Percentiles rank a stretch among this genome's conserved stretches.
Conservation (phyloP, 768 basidiomycete genomes). For the Leccinum boreale region DNA sequence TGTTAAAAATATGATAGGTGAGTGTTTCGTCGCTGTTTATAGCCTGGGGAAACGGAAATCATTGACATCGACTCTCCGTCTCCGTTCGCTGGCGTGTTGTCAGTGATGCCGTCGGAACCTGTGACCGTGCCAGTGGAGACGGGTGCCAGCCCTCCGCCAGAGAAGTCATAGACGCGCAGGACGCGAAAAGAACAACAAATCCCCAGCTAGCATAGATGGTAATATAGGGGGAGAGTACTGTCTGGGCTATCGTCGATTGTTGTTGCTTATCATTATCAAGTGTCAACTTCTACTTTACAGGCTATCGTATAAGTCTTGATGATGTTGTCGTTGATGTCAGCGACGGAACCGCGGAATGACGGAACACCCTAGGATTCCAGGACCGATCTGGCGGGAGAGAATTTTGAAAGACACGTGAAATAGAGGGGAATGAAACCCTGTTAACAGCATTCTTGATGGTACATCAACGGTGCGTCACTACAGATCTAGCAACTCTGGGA, state of each 20-base stretch:
- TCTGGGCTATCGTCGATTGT: background rate
- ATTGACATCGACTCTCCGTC: background rate
- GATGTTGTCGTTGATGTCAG: background rate
- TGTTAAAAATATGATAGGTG: conserved; percentile 59
- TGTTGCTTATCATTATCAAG: conserved; percentile 16
- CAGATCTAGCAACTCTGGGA: background rate
- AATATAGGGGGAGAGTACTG: background rate
- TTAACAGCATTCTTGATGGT: background rate
- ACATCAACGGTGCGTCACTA: background rate
- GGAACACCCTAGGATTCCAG: conserved; percentile 4
- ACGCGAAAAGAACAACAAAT: background rate
- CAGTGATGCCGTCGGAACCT: conserved; percentile 23
- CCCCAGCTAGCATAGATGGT: conserved; percentile 4
- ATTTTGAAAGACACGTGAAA: background rate
- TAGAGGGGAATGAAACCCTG: background rate
- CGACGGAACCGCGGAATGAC: conserved; percentile 2
- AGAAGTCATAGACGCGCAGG: conserved; percentile 16
- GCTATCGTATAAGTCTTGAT: background rate
- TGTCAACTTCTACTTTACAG: conserved; percentile 16
- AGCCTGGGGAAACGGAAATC: background rate
- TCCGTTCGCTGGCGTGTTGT: background rate
- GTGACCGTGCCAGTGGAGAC: conserved; percentile 15
- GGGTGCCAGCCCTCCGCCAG: conserved; percentile 4
- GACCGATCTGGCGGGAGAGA: background rate
- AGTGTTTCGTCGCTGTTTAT: conserved; percentile 18